These are phyloP conservation scores for Xylariaceae sp. DNA, from an alignment of 2,329 filamentous ascomycete species.

Conservation along the genomic window DNA sequence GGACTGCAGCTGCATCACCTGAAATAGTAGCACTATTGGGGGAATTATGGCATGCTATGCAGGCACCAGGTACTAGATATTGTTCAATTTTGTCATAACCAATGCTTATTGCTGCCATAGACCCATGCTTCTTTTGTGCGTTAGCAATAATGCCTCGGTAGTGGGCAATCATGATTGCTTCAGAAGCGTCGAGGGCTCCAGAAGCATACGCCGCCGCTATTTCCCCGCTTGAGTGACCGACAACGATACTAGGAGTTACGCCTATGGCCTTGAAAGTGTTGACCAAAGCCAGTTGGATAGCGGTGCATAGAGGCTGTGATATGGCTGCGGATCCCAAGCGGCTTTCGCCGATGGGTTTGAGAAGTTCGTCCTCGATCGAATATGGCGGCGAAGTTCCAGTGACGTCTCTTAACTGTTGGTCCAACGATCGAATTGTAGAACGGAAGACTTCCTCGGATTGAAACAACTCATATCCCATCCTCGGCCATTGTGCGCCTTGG, in stretches of 20 bases:
- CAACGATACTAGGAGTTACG: constrained; percentile 42
- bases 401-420: constrained; percentile 23
- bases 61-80: constrained; percentile 30
- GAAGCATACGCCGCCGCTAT: constrained; percentile 52
- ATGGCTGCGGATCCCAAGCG: neutral
- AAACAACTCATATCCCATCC: constrained; percentile 37
- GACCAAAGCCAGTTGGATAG: constrained; percentile 50
- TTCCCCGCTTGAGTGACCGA: constrained; percentile 49
- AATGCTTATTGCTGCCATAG: constrained; percentile 43
- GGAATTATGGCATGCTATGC: constrained; percentile 44
- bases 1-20: neutral
- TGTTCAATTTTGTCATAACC: constrained; percentile 28
- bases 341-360: neutral
- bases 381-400: constrained; percentile 23
- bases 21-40: constrained; percentile 13
- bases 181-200: constrained; percentile 30
- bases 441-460: constrained; percentile 26
- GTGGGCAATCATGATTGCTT: constrained; percentile 34
- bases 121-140: constrained; percentile 20
- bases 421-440: constrained; percentile 27
- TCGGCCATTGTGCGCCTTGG: constrained; percentile 43
- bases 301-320: constrained; percentile 50
- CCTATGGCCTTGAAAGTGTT: constrained; percentile 47
- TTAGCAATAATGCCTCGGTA: constrained; percentile 31
- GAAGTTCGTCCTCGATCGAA: constrained; percentile 5